These are phyloP conservation scores for Pichia sp. DNA, from an alignment of 1,139 yeast species.

Conservation along the genomic window DNA sequence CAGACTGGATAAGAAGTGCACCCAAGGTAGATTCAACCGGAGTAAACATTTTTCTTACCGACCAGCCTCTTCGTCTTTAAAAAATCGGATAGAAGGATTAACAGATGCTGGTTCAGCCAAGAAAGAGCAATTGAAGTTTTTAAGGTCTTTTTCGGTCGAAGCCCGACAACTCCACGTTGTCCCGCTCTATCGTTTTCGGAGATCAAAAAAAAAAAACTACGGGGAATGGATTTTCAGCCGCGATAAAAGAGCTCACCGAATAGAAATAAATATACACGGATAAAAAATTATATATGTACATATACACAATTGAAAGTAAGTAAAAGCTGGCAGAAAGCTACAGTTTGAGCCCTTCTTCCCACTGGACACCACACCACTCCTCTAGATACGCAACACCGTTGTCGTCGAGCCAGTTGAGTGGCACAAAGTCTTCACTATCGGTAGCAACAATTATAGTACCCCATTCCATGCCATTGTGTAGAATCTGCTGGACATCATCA, in stretches of 20 bases:
- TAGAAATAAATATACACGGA: too few relatives aligned
- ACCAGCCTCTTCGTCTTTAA: too few relatives aligned
- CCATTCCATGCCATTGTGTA: slow-evolving; percentile 88
- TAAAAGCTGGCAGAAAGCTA: not conserved
- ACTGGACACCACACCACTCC: slow-evolving; percentile 93
- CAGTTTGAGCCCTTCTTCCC: slow-evolving; percentile 61
- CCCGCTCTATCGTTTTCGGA: not conserved
- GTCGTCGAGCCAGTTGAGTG: slow-evolving; percentile 45
- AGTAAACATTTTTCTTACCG: slow-evolving; percentile 35
- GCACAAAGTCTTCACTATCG: slow-evolving; percentile 66
- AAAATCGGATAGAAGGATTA: too few relatives aligned
- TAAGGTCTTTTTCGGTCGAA: too few relatives aligned
- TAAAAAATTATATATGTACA: too few relatives aligned
- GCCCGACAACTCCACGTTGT: not conserved
- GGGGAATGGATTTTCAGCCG: too few relatives aligned
- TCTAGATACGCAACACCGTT: slow-evolving; percentile 77
- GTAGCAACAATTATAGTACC: slow-evolving; percentile 88
- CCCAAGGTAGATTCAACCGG: slow-evolving; percentile 42
- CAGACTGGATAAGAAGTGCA: slow-evolving; percentile 41
- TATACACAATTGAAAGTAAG: too few relatives aligned
- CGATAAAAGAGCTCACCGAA: too few relatives aligned
- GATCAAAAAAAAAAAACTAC: not conserved
- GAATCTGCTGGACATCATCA: slow-evolving; percentile 28
- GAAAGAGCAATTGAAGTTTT: too few relatives aligned
- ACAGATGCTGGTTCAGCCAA: too few relatives aligned